Evolutionary conservation across 306 rosid genomes (phyloP), one percentile per base, ranked within the genome.

Genomic region (Inga oerstediana): DNA sequence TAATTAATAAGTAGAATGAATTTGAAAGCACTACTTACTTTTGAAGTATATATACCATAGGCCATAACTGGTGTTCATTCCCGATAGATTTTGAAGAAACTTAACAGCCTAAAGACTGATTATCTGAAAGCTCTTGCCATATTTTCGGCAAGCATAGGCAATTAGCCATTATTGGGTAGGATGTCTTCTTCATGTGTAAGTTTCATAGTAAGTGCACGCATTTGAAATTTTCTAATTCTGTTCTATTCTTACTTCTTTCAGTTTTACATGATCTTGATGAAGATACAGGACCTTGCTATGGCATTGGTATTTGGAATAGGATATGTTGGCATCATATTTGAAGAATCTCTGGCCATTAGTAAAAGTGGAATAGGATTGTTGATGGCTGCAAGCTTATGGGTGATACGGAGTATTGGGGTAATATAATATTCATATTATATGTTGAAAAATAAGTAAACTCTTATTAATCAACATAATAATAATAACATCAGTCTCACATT

Each of bases 341-440:
- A 93, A 90, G 98, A 96, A 85, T 90, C 94, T 76, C 87, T 96
- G 56, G 97, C 99, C 80, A 92, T 93, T 87, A 96, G 93, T 84
- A 96, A 96, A 88, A 93, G 97, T 54, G 99, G 98, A 80, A 96
- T 96, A 3, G 99, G 97, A 30, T 78, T 96, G 24, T 82, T 96
- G 88, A 93, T 96, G 99, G 99, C 99, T 56, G 99, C 93, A 66
- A 88, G 97, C 93, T 87, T 96, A 84, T 93, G 99, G 99, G 91
- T 86, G 72, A 82, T 96, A 54, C 91, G 98, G 78, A 96, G 97
- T 83, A 88, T 93, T 77, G 98, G 98, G 93, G 99, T 96, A 32
- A 32, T 32, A 32, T 32, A 90, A 81, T 83, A 35, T 83, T 46
- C 73, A 58, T 81, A 43, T 59, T 39, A 54, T 16, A 66, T 69